Conservation (phyloP, 768 basidiomycete species). For the Lentinula sp. region DNA sequence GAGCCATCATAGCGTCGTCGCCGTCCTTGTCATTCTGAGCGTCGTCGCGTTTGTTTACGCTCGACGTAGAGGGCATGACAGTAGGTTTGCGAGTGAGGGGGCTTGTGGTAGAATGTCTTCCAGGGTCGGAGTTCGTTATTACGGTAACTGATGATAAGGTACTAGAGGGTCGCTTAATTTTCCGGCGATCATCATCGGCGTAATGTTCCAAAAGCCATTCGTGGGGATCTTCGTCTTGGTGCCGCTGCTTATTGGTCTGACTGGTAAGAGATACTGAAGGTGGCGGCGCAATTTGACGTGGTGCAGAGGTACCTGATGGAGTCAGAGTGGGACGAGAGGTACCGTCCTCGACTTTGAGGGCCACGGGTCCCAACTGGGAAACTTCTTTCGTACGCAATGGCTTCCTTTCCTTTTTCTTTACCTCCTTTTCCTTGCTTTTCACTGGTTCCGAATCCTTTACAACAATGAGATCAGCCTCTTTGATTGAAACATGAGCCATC, state of each 20-base stretch:
- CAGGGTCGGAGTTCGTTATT: slow-evolving; percentile 11
- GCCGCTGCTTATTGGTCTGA: neutral
- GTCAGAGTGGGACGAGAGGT: no score
- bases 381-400: neutral
- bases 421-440: neutral
- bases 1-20: slow-evolving; percentile 30
- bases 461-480: neutral
- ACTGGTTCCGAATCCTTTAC: neutral
- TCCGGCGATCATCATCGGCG: slow-evolving; percentile 24
- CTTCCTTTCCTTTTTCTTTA: neutral
- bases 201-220: slow-evolving; percentile 58
- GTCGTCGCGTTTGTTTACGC: slow-evolving; percentile 4
- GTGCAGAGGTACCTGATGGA: neutral
- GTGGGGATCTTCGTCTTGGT: slow-evolving; percentile 47
- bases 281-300: neutral
- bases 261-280: neutral
- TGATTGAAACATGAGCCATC: neutral
- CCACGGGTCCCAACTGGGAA: neutral
- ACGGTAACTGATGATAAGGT: slow-evolving; percentile 19
- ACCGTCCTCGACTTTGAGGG: neutral
- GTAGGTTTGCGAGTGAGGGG: slow-evolving; percentile 7
- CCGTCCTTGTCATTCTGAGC: slow-evolving; percentile 6
- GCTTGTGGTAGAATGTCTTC: slow-evolving; percentile 13
- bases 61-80: slow-evolving; percentile 14
- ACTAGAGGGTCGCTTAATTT: slow-evolving; percentile 19